Evolutionary conservation across 257 asterid genomes (phyloP).

Genomic region (Solanum pennellii): DNA sequence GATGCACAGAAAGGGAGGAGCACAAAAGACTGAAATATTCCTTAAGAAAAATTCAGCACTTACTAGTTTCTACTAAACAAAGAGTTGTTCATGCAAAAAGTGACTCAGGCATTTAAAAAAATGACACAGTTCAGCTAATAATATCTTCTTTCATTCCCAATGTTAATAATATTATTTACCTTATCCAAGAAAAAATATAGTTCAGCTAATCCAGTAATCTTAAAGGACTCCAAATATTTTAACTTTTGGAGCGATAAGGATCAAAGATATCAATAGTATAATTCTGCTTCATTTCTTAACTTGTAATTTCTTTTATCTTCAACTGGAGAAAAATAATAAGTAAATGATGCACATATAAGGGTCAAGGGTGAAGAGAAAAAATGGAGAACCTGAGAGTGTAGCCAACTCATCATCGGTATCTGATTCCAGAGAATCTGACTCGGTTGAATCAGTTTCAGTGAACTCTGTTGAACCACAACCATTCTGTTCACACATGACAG

Average conservation of each 20-base stretch:
- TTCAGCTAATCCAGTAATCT: not conserved
- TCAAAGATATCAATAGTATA: not conserved
- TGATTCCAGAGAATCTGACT: slow-evolving; percentile 70
- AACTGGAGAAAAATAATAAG: not conserved
- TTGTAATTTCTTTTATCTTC: not conserved
- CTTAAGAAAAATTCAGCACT: not conserved
- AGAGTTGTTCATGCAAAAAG: not conserved
- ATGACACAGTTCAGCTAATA: not conserved
- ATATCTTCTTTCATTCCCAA: not conserved
- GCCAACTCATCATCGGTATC: slow-evolving; percentile 70
- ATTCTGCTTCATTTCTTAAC: not conserved
- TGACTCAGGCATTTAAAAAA: not conserved
- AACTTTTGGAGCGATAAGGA: not conserved
- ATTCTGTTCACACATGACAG: slow-evolving; percentile 46
- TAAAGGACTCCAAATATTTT: not conserved
- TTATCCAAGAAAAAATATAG: not conserved
- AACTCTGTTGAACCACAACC: slow-evolving; percentile 70
- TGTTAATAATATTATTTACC: not conserved
- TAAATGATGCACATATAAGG: not conserved
- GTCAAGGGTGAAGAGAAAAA: not conserved
- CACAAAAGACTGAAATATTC: not conserved
- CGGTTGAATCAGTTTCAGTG: slow-evolving; percentile 93
- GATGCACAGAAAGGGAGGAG: not conserved
- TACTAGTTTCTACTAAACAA: not conserved
- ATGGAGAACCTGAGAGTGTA: slow-evolving; percentile 59